phyloP scores from a whole-genome alignment of 495 filamentous ascomycete species.

The Chlorociboria aeruginascens region DNA sequence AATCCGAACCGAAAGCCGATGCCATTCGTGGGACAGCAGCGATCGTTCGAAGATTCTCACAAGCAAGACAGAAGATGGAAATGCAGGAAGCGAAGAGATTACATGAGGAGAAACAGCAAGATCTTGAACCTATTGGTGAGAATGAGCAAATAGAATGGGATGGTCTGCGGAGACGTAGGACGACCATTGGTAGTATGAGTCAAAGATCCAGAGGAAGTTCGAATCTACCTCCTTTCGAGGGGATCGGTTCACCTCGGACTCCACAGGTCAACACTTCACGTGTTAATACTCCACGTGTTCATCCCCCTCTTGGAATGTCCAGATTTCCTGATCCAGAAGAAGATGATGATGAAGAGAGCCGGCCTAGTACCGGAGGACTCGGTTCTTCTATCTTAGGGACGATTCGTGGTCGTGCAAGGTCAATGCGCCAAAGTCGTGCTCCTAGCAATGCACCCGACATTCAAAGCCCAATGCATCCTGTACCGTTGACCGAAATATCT shows the following conservation, averaged over 20 bases:
- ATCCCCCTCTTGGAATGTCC: conserved; percentile 78
- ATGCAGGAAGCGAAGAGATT: conserved; percentile 68
- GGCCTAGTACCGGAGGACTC: conserved; percentile 29
- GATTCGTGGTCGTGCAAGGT: conserved; percentile 42
- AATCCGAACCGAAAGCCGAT: conserved; percentile 91
- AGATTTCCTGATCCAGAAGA: conserved; percentile 63
- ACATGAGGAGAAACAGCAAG: conserved; percentile 61
- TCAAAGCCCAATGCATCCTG: conserved; percentile 42
- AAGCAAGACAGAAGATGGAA: conserved; percentile 65
- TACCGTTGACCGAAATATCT: conserved; percentile 47
- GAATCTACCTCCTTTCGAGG: conserved; percentile 21
- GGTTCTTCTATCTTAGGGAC: conserved; percentile 48
- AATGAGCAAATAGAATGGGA: conserved; percentile 85
- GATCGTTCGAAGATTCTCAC: conserved; percentile 75
- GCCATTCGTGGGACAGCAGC: conserved; percentile 88
- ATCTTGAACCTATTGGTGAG: conserved; percentile 66
- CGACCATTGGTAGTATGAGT: conserved; percentile 41
- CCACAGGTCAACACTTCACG: conserved; percentile 22
- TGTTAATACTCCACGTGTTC: conserved; percentile 3
- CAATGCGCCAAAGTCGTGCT: conserved; percentile 34
- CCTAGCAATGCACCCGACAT: conserved; percentile 15
- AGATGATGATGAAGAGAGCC: conserved; percentile 36
- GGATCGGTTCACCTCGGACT: conserved; percentile 23
- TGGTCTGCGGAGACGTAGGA: conserved; percentile 75
- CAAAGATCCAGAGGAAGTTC: conserved; percentile 7